phyloP scores from a whole-genome alignment of 2,329 filamentous ascomycete genomes.

The Dactylonectria macrodidyma region DNA sequence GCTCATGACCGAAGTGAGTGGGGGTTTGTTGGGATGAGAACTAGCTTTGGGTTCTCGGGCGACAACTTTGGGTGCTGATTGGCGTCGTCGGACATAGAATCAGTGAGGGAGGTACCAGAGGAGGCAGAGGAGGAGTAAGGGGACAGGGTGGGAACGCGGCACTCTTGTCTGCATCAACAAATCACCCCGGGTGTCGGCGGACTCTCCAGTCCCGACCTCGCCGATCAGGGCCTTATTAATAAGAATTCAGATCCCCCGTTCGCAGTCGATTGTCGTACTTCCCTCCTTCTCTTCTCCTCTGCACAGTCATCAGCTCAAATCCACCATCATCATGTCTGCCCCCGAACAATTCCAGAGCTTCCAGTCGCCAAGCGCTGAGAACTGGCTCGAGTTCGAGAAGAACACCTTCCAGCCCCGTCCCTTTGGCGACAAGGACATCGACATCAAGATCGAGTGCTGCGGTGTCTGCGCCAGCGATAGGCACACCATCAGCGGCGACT shows the following conservation, averaged over 20 bases:
- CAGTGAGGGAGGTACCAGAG: too few relatives aligned
- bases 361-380: conserved; percentile 69
- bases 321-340: conserved; percentile 67
- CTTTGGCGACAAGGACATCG: conserved; percentile 89
- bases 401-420: conserved; percentile 87
- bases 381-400: conserved; percentile 75
- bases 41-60: not conserved
- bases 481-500: conserved; percentile 79
- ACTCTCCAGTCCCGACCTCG: too few relatives aligned
- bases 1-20: conserved; percentile 36
- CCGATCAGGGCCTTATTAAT: not conserved
- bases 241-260: conserved; percentile 17
- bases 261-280: not conserved
- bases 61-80: not conserved
- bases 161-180: too few relatives aligned
- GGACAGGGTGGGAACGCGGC: too few relatives aligned
- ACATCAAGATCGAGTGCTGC: conserved; percentile 88
- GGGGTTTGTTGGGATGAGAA: conserved; percentile 31
- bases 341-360: conserved; percentile 74
- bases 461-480: conserved; percentile 82
- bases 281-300: not conserved
- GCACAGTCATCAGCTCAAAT: conserved; percentile 17
- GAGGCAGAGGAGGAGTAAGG: too few relatives aligned
- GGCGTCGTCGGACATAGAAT: too few relatives aligned
- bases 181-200: too few relatives aligned